These are phyloP conservation scores for Sporobolomyces roseus DNA, from an alignment of 768 basidiomycete genomes.

Conservation along the genomic window DNA sequence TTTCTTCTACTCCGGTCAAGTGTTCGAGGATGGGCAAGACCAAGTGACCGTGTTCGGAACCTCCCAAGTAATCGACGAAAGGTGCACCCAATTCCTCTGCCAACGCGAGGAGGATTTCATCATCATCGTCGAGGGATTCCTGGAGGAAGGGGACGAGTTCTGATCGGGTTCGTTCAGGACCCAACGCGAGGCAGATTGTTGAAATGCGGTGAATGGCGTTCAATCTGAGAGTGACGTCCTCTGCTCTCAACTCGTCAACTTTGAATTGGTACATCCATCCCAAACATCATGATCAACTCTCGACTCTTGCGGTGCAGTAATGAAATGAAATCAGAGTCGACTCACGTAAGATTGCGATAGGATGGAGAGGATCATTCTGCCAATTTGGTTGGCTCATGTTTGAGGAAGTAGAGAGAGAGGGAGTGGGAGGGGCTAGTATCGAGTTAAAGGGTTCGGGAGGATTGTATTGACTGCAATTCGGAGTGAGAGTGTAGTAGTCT, in stretches of 20 bases:
- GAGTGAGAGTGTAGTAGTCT: no score
- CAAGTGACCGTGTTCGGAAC: slow-evolving; percentile 76
- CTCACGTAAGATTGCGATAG: slow-evolving; percentile 40
- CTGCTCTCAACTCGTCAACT: slow-evolving; percentile 92
- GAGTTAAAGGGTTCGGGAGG: background rate
- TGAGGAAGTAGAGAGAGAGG: background rate
- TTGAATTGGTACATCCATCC: background rate
- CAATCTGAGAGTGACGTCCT: slow-evolving; percentile 91
- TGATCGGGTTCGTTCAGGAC: slow-evolving; percentile 87
- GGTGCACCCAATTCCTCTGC: slow-evolving; percentile 89
- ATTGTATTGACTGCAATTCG: no score
- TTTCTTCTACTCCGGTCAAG: slow-evolving; percentile 94
- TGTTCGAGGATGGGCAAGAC: slow-evolving; percentile 89
- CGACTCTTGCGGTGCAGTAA: no score
- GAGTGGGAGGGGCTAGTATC: background rate
- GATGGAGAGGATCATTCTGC: slow-evolving; percentile 34
- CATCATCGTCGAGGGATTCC: slow-evolving; percentile 99
- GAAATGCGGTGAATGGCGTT: slow-evolving; percentile 96
- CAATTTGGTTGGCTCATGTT: slow-evolving; percentile 7
- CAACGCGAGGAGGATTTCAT: slow-evolving; percentile 90
- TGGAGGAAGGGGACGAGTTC: slow-evolving; percentile 95
- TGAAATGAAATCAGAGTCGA: background rate
- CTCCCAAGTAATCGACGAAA: slow-evolving; percentile 93
- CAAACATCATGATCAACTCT: no score
- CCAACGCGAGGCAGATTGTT: slow-evolving; percentile 94